Conservation (phyloP, 2,329 filamentous ascomycete species). For the Alternaria burnsii region DNA sequence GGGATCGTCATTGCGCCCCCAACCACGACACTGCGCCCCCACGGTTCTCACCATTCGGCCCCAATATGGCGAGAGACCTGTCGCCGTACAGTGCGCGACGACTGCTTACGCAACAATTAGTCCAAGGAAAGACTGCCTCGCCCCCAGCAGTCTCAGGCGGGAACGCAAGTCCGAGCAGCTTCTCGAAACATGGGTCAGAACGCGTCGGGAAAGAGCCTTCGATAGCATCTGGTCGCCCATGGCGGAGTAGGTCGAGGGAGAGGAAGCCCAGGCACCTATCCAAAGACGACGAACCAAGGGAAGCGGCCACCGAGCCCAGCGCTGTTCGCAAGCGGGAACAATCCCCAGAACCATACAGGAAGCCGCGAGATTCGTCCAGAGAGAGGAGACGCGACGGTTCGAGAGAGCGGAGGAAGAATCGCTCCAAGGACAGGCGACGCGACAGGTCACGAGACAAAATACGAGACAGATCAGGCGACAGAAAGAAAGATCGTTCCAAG, state of each 20-base stretch:
- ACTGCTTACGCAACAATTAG: slow-evolving; percentile 40
- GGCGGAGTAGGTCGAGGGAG: slow-evolving; percentile 27
- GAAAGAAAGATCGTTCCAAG: slow-evolving; percentile 24
- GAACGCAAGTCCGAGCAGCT: slow-evolving; percentile 23
- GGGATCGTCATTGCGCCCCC: slow-evolving; percentile 24
- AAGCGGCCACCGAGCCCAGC: slow-evolving; percentile 21
- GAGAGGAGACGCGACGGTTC: slow-evolving; percentile 23
- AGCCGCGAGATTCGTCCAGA: slow-evolving; percentile 27
- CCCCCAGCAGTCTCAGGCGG: slow-evolving; percentile 26
- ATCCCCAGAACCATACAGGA: slow-evolving; percentile 43
- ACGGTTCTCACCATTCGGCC: slow-evolving; percentile 8
- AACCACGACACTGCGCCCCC: slow-evolving; percentile 12
- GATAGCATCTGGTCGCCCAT: slow-evolving; percentile 17
- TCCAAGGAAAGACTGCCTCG: slow-evolving; percentile 23
- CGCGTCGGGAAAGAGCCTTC: slow-evolving; percentile 21
- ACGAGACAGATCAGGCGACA: slow-evolving; percentile 16
- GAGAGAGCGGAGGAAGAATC: slow-evolving; percentile 20
- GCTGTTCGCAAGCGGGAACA: slow-evolving; percentile 20
- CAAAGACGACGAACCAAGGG: slow-evolving; percentile 24
- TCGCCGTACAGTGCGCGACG: slow-evolving; percentile 45
- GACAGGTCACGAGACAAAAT: slow-evolving; percentile 26
- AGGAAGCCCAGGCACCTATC: slow-evolving; percentile 19
- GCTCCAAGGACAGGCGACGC: slow-evolving; percentile 27
- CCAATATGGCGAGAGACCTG: slow-evolving; percentile 38
- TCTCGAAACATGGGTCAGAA: slow-evolving; percentile 19